Evolutionary conservation across 768 basidiomycete species (phyloP).

Genomic region (Ephemerocybe angulata): DNA sequence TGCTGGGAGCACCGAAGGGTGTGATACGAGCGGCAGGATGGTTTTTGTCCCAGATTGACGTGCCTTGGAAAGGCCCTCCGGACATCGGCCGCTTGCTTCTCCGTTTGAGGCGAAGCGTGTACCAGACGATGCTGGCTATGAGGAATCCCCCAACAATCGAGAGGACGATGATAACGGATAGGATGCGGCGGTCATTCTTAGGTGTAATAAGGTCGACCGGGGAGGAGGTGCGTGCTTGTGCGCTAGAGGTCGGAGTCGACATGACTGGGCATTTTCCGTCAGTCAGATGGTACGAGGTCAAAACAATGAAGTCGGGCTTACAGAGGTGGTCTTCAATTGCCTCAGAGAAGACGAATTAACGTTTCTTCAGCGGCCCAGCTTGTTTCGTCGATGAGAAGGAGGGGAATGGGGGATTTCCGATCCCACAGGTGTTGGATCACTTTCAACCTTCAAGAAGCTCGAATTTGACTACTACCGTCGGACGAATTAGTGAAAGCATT

Average conservation of each 20-base stretch:
- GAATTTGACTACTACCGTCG: background rate
- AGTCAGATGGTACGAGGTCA: background rate
- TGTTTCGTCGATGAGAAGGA: background rate
- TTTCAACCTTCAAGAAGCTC: background rate
- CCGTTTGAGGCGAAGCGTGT: conserved; percentile 32
- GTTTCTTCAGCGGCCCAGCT: background rate
- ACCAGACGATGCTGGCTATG: conserved; percentile 26
- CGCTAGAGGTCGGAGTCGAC: conserved; percentile 1
- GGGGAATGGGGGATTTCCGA: background rate
- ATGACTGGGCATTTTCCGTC: background rate
- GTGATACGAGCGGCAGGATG: conserved; percentile 41
- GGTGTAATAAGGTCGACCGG: background rate
- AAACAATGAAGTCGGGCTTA: no score
- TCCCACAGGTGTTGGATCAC: conserved; percentile 1
- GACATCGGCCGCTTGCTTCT: conserved; percentile 16
- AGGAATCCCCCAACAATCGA: conserved; percentile 27
- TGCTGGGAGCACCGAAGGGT: conserved; percentile 36
- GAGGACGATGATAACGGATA: conserved; percentile 29
- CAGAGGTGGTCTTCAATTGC: no score
- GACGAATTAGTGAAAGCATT: no score
- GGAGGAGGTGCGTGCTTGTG: background rate
- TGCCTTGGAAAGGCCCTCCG: conserved; percentile 28
- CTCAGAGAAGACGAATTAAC: background rate
- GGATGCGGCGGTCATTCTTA: conserved; percentile 25
- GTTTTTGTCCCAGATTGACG: conserved; percentile 22